These are phyloP conservation scores for Malassezia sympodialis DNA, from an alignment of 1,284 basidiomycete genomes.

Conservation along the genomic window DNA sequence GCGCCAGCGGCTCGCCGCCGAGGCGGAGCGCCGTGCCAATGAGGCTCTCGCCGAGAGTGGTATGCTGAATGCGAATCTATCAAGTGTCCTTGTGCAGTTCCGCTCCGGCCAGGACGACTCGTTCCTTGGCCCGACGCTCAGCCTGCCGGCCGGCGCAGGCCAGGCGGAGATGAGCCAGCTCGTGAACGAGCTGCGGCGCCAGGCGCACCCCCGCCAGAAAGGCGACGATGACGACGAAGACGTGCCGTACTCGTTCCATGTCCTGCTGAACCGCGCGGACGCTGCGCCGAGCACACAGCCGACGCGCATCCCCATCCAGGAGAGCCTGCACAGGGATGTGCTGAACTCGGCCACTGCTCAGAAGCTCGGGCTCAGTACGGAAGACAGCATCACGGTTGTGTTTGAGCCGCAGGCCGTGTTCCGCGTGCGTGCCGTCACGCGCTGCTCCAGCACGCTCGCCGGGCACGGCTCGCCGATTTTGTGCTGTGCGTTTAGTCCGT, in stretches of 20 bases:
- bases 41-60: constrained; percentile 25
- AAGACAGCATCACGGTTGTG: constrained; percentile 42
- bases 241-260: constrained; percentile 43
- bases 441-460: constrained; percentile 82
- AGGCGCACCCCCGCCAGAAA: constrained; percentile 17
- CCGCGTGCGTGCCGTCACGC: constrained; percentile 78
- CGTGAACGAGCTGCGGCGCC: constrained; percentile 37
- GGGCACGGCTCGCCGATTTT: constrained; percentile 79
- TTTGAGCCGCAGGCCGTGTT: constrained; percentile 79
- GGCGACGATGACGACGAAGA: constrained; percentile 41
- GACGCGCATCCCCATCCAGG: constrained; percentile 32
- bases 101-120: constrained; percentile 35
- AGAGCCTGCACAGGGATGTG: constrained; percentile 34
- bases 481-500: constrained; percentile 89
- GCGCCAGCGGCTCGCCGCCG: constrained; percentile 28
- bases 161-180: constrained; percentile 36
- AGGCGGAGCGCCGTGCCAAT: constrained; percentile 24
- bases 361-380: constrained; percentile 38
- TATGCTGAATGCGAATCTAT: constrained; percentile 30
- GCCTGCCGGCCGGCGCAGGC: constrained; percentile 37
- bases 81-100: constrained; percentile 42
- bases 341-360: constrained; percentile 28
- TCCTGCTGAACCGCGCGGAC: constrained; percentile 24
- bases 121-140: constrained; percentile 38
- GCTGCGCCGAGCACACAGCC: constrained; percentile 16